A percentile compares a stretch with the other conserved stretches of the same genome.
Conservation (phyloP, 2,329 filamentous ascomycete genomes). For the Phoma sp. region DNA sequence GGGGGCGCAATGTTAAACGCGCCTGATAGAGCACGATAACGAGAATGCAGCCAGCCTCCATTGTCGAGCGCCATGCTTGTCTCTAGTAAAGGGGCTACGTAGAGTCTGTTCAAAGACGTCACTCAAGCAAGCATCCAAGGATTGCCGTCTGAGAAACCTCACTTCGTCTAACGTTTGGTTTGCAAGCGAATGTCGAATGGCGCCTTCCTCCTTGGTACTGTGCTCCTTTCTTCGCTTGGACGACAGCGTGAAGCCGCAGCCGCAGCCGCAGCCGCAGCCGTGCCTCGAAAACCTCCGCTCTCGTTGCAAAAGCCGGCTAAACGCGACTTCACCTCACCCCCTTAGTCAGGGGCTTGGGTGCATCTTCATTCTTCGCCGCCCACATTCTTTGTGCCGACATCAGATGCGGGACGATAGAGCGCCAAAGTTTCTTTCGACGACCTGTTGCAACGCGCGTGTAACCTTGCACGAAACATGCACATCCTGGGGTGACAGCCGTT, state of each 20-base stretch:
- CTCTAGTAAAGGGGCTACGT: not conserved
- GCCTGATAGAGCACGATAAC: not conserved
- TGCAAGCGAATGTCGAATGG: too few species aligned
- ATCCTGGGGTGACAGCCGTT: constrained; percentile 44
- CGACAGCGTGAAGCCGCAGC: too few species aligned
- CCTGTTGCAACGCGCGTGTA: constrained; percentile 17
- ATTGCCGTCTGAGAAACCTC: too few species aligned
- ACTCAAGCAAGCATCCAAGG: not conserved
- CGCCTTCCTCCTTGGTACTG: constrained; percentile 5
- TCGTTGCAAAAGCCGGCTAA: constrained; percentile 1
- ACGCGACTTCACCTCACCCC: constrained; percentile 4
- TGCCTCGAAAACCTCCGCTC: constrained; percentile 1
- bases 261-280: not conserved
- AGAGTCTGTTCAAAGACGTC: not conserved
- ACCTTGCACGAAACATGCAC: constrained; percentile 36
- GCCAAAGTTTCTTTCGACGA: constrained; percentile 12
- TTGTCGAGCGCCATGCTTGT: constrained; percentile 1
- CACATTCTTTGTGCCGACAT: constrained; percentile 16
- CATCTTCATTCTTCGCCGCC: constrained; percentile 10
- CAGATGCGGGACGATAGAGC: not conserved
- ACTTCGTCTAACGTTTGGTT: too few species aligned
- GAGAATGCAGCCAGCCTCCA: constrained; percentile 3
- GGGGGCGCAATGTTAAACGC: constrained; percentile 3
- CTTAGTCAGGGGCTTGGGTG: not conserved
- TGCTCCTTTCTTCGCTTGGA: constrained; percentile 1